Evolutionary conservation across 2,329 filamentous ascomycete species (phyloP).

Genomic region (Paraphaeosphaeria minitans): DNA sequence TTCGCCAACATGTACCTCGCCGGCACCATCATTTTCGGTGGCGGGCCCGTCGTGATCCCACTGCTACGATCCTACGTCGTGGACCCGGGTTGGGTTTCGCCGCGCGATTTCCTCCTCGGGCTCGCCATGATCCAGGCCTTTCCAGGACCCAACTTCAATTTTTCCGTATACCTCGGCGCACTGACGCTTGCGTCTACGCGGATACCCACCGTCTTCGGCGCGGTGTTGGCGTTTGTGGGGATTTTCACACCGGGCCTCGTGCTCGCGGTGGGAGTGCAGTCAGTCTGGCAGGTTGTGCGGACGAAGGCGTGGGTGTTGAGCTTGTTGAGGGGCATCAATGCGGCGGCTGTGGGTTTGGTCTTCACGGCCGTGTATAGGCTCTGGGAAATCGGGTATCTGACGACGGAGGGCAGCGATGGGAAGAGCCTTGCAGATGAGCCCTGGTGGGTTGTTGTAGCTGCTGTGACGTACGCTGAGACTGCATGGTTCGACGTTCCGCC

Average conservation of each 20-base stretch:
- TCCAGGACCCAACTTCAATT: constrained; percentile 67
- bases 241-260: constrained; percentile 51
- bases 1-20: constrained; percentile 77
- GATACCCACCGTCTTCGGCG: constrained; percentile 40
- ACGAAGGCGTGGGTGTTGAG: constrained; percentile 42
- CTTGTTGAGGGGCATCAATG: constrained; percentile 49
- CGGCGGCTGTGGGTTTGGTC: constrained; percentile 50
- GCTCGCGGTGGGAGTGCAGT: constrained; percentile 44
- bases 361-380: constrained; percentile 53
- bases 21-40: constrained; percentile 63
- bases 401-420: constrained; percentile 41
- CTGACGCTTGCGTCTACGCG: constrained; percentile 40
- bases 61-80: constrained; percentile 59
- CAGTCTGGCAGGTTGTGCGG: constrained; percentile 47
- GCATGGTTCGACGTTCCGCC: constrained; percentile 49
- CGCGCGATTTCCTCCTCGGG: constrained; percentile 73
- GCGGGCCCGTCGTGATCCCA: constrained; percentile 53
- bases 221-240: constrained; percentile 46
- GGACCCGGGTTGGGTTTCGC: constrained; percentile 69
- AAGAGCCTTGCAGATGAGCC: constrained; percentile 47
- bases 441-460: constrained; percentile 54
- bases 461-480: constrained; percentile 48
- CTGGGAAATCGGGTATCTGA: constrained; percentile 52
- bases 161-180: constrained; percentile 50
- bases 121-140: constrained; percentile 74